Evolutionary conservation across 495 filamentous ascomycete genomes (phyloP), one percentile per base, ranked within the genome.

Genomic region (Letharia columbiana): DNA sequence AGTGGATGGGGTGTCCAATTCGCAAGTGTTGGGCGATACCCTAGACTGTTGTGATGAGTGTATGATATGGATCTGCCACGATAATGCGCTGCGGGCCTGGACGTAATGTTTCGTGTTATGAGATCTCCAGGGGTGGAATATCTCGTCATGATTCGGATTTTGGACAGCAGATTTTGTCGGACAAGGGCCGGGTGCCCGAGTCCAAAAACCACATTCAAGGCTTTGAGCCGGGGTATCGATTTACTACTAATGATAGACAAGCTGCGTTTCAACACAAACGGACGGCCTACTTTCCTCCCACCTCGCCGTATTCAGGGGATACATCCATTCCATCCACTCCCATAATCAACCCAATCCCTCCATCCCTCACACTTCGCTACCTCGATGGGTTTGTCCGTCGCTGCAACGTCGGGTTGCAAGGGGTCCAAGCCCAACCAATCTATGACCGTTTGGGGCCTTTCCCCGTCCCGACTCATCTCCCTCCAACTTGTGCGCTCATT

Each of bases 271-370:
- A 3, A 9, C 6, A 15, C 28, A 57, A 37, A 6, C 12, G 10
- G 17, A 17, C 2, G 13, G 1, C 33, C 28, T 18, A 20, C 17
- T 37, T 15, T 8, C 28, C 33, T 20, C 4, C 18, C 31, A 35
- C 20, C 33, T 3, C 33, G 45, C 54, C 0, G 20, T 17, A 37
- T 33, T 57, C 33, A 57, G 4, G 33, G 31, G 0, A 37, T 3
- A 57, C 54, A 57, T 20, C 54, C 54, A 33, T n/a, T 57, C 54
- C 54, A 57, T 20, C 54, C 54, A 37, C 54, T 37, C 1, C 31
- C 54, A 20, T 57, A 57, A 20, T 57, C 54, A 37, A 57, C 17
- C 54, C 54, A 57, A 57, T 57, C 54, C 54, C 54, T 37, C 54
- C 54, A 57, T 39, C 54, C 54, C 17, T 57, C 54, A 37, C 54